Percentiles rank a stretch among this genome's conserved stretches.
Conservation (phyloP, 768 basidiomycete genomes). For the Russula vinacea region DNA sequence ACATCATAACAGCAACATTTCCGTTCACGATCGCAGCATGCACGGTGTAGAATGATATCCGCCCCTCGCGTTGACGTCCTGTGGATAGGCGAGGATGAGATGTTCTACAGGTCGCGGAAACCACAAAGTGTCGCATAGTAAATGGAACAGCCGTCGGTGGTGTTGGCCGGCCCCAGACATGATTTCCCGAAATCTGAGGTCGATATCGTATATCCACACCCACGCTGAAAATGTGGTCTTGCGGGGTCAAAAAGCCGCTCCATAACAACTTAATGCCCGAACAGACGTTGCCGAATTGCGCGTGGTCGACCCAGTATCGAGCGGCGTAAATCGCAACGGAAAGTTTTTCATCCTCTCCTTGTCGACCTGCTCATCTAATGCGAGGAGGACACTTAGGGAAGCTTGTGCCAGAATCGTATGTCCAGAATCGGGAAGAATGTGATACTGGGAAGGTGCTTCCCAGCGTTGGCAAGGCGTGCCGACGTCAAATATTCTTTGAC, state of each 20-base stretch:
- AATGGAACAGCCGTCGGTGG: not conserved
- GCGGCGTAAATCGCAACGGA: not conserved
- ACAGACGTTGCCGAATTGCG: not conserved
- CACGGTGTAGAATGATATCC: not conserved
- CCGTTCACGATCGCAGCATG: not conserved
- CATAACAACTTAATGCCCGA: not conserved
- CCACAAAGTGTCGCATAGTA: constrained; percentile 5
- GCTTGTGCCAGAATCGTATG: not conserved
- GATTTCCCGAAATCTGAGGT: not conserved
- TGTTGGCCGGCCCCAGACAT: not conserved
- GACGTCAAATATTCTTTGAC: constrained; percentile 2
- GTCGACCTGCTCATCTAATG: not conserved
- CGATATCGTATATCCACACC: constrained; percentile 9
- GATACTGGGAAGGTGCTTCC: not conserved
- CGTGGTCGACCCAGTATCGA: constrained; percentile 1
- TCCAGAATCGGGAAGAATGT: not conserved
- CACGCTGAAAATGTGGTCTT: constrained; percentile 1
- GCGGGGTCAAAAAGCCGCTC: not conserved
- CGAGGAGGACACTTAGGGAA: constrained; percentile 5
- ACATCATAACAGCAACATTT: not conserved
- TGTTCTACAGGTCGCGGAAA: not conserved
- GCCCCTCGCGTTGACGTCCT: not conserved
- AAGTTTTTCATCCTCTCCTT: not conserved
- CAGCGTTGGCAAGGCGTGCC: not conserved
- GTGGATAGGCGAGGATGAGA: not conserved